Evolutionary conservation across 495 filamentous ascomycete species (phyloP), one percentile per base, ranked within the genome.

Genomic region (Cercophora newfieldiana): DNA sequence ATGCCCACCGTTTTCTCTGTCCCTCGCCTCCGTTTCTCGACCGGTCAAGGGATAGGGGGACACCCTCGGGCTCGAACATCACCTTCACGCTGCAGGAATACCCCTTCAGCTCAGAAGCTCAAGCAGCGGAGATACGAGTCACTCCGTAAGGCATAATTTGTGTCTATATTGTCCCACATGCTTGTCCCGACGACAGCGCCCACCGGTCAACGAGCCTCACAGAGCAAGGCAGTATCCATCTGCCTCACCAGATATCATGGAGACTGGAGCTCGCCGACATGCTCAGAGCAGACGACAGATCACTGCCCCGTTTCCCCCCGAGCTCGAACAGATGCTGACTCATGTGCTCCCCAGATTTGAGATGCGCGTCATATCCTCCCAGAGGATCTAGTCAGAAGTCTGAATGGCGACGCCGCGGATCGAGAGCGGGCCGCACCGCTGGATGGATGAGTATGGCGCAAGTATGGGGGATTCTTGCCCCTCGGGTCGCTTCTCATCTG

Each of bases 131-230:
- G 21, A 55, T 55, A 55, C 51, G 12, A 55, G 51, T 24, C 51
- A 55, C 21, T 22, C 51, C 19, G 51, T 22, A 12, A 55, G 51
- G 51, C 51, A 28, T 26, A 55, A 24, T 55, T 22, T 14, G 12
- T 44, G 16, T 55, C 51, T 55, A 55, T 55, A 55, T 55, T 55
- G 51, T 55, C 25, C 26, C 51, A 55, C 51, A 55, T 25, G 21
- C 18, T 55, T 16, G 3, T 44, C 37, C 37, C 37, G 37, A 14
- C 37, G 37, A 44, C 4, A 44, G 26, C 25, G 22, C 26, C 26
- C 12, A 18, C 51, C 51, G 22, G 12, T 16, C 51, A 55, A 18
- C 51, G 22, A 55, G 51, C 51, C 21, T 55, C 51, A 55, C 51
- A 14, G 3, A 4, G 37, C 37, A 16, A 44, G 37, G 37, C 37